Base-by-base conservation (phyloP, 208 protist species). In the Crithidia sp. region DNA sequence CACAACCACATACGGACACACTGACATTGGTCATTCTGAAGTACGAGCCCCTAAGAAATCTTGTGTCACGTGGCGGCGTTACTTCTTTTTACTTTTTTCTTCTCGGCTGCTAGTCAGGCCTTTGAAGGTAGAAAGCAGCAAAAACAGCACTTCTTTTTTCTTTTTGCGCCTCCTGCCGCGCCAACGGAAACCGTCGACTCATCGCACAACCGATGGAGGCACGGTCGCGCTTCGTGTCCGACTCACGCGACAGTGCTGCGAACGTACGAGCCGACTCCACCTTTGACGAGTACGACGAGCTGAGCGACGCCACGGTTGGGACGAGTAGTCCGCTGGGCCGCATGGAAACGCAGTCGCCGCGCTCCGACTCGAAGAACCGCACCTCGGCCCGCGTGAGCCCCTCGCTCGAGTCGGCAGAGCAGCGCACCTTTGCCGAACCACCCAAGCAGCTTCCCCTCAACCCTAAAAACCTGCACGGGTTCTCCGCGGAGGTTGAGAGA, bases 241-340 rank as follows among this genome's bases (percentile, higher is more conserved):
- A n/a, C 2, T 63, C 74, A 12, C 74, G 61, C 12, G 74, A 79
- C 16, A 60, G 61, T 16, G 44, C 36, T 7, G 14, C 56, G 13
- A n/a, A 8, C 5, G 61, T 63, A n/a, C 63, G 60, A 41, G 67
- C 52, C 13, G 67, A 74, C 52, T 67, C 74, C 49, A 53, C 60
- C 8, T 74, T 60, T 14, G 70, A 86, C 58, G 85, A 89, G 9
- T 82, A 83, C 67, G 82, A 84, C 43, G 78, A 78, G 41, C 37
- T 81, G 36, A 90, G 85, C 76, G 85, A 85, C 64, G 56, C 76
- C 39, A 85, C 85, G 6, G 76, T 87, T 3, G 77, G 71, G 40
- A 70, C 71, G 13, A 71, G 66, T 62, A 82, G 66, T 52, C 59
- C 71, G 0, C 14, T 70, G 1, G 62, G 17, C 17, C 69, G 69